Evolutionary conservation across 2,329 filamentous ascomycete genomes (phyloP), one percentile per base, ranked within the genome.

Genomic region (Lecanicillium sp.): DNA sequence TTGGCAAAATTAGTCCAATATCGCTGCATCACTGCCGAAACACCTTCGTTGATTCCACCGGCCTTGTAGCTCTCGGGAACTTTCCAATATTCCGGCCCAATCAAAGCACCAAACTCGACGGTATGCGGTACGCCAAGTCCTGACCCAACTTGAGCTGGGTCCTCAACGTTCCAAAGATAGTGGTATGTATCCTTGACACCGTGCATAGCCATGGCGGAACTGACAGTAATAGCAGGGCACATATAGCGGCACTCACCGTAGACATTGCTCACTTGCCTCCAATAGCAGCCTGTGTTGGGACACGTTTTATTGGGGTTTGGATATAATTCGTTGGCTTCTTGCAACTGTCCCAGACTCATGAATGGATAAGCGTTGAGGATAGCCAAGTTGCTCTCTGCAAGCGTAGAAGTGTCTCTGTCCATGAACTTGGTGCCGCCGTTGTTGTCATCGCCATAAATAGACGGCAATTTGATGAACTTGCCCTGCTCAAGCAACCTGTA

Each of bases 1-100:
- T 71, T 60, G 43, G 85, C 74, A 53, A 86, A 86, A 45, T 74
- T 81, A 1, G 74, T 74, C 78, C 79, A 85, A 55, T 85, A 85
- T 0, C 64, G 69, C 51, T 83, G 76, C 34, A 80, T 68, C 0
- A 80, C 56, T 0, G 71, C 64, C 2, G 81, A 66, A 13, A 81
- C 72, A 0, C 52, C 51, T 3, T 60, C 66, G 48, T 84, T 84
- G 3, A 31, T 35, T 16, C 39, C 18, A 27, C 42, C 37, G 11
- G 31, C 28, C 9, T 57, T 57, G 44, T 83, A 83, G 22, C 69
- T 75, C 2, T 49, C 46, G 1, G 78, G 77, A 3, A 66, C 56
- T 12, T 62, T 58, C 9, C 70, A 64, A 50, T 79, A 70, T 7
- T 66, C 57, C 1, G 75, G 71, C 0, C 80, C 81, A 64, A 73